A percentile compares a stretch with the other conserved stretches of the same genome.
Evolutionary conservation across 2,329 filamentous ascomycete genomes (phyloP).

Genomic region (Exutisphaerella laricina): DNA sequence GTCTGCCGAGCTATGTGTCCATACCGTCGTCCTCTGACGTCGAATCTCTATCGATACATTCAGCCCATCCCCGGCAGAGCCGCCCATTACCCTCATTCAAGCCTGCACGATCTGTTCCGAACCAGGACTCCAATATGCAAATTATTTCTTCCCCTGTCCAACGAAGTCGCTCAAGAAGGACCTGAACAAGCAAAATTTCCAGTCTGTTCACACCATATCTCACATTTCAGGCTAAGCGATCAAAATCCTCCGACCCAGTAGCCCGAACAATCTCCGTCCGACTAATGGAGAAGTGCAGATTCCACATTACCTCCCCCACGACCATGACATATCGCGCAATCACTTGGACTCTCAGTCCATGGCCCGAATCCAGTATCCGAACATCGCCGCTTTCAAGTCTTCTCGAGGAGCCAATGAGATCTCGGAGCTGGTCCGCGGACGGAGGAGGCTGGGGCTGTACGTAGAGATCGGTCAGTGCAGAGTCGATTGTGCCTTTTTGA

Average conservation of each 20-base stretch:
- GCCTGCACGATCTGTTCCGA: too few relatives aligned
- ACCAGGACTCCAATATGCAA: too few relatives aligned
- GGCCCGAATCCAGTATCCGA: not conserved
- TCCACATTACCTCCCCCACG: constrained; percentile 53
- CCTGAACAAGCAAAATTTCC: too few relatives aligned
- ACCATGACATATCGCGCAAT: constrained; percentile 5
- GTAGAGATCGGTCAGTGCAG: not conserved
- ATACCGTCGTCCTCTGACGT: too few relatives aligned
- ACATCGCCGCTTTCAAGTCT: not conserved
- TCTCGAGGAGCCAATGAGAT: not conserved
- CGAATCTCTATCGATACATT: too few relatives aligned
- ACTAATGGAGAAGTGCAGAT: constrained; percentile 35
- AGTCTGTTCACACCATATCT: too few relatives aligned
- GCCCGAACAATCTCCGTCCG: not conserved
- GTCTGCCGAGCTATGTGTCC: too few relatives aligned
- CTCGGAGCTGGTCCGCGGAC: not conserved
- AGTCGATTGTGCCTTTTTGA: not conserved
- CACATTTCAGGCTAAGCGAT: too few relatives aligned
- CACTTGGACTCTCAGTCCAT: not conserved
- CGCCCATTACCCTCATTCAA: too few relatives aligned
- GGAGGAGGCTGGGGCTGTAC: not conserved
- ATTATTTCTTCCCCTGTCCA: too few relatives aligned
- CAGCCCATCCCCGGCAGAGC: too few relatives aligned
- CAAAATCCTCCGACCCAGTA: not conserved
- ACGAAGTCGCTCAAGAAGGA: too few relatives aligned